Percentiles rank a stretch among this genome's conserved stretches.
Conservation (phyloP, 2,329 filamentous ascomycete species). For the Pseudocercospora crystallina region DNA sequence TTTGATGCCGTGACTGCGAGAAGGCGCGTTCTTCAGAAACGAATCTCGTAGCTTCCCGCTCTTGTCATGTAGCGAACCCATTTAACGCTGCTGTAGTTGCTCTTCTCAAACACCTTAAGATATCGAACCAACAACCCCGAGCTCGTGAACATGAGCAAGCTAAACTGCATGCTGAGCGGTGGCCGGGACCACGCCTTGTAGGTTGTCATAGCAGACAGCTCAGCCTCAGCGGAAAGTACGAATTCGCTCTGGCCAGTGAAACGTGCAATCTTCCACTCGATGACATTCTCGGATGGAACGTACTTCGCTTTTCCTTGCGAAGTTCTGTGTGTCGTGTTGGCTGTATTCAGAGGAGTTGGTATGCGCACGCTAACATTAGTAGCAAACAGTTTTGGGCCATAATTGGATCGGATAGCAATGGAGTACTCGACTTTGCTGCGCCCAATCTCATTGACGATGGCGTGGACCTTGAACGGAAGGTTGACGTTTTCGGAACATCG, state of each 20-base stretch:
- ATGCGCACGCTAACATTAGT: slow-evolving; percentile 95
- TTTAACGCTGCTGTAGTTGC: slow-evolving; percentile 96
- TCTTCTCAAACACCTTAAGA: slow-evolving; percentile 98
- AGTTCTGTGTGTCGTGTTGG: slow-evolving; percentile 86
- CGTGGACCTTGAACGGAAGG: slow-evolving; percentile 96
- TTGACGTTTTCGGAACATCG: slow-evolving; percentile 98
- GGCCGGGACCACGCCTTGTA: slow-evolving; percentile 96
- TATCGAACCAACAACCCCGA: slow-evolving; percentile 90
- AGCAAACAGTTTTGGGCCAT: slow-evolving; percentile 91
- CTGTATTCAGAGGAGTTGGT: slow-evolving; percentile 94
- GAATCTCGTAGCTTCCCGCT: slow-evolving; percentile 93
- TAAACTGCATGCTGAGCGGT: slow-evolving; percentile 88
- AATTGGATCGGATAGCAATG: slow-evolving; percentile 96
- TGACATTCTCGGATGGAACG: slow-evolving; percentile 95
- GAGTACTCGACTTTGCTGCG: slow-evolving; percentile 98
- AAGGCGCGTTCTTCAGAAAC: slow-evolving; percentile 19
- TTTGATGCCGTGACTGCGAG: background rate
- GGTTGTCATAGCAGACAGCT: slow-evolving; percentile 94
- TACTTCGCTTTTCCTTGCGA: slow-evolving; percentile 98
- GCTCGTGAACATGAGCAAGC: slow-evolving; percentile 95
- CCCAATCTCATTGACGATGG: slow-evolving; percentile 95
- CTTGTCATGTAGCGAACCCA: slow-evolving; percentile 99
- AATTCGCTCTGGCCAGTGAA: slow-evolving; percentile 98
- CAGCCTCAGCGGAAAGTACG: slow-evolving; percentile 89
- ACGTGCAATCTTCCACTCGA: slow-evolving; percentile 98